Evolutionary conservation across 1,284 basidiomycete species (phyloP).

Genomic region (Cystobasidiaceae sp.): DNA sequence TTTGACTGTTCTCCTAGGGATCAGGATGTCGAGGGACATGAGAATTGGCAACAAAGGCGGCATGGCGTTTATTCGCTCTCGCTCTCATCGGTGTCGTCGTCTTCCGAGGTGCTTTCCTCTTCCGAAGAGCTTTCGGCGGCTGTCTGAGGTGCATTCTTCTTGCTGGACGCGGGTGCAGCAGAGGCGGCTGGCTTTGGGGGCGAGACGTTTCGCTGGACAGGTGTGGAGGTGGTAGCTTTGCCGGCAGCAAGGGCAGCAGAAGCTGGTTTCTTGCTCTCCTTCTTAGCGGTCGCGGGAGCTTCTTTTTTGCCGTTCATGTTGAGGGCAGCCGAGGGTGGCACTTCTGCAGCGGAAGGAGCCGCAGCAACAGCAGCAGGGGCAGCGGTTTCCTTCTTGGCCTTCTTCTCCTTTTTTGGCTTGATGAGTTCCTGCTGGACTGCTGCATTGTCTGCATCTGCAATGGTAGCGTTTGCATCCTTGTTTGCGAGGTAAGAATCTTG

Average conservation of each 20-base stretch:
- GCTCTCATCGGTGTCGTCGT: not conserved
- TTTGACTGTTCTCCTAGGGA: no score
- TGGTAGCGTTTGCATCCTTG: not conserved
- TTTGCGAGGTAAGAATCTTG: not conserved
- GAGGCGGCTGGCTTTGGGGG: constrained; percentile 12
- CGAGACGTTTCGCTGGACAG: not conserved
- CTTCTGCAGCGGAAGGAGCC: no score
- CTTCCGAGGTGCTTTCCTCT: not conserved
- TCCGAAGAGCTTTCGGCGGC: not conserved
- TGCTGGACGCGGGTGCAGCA: constrained; percentile 6
- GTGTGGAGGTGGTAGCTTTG: constrained; percentile 28
- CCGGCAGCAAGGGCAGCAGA: no score
- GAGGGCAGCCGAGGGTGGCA: no score
- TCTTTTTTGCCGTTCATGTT: no score
- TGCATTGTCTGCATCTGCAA: not conserved
- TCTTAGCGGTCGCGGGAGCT: no score
- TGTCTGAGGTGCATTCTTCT: constrained; percentile 23
- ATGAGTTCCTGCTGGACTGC: constrained; percentile 2
- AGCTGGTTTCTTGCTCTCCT: no score
- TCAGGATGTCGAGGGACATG: no score
- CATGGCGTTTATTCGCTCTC: not conserved
- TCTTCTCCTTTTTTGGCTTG: constrained; percentile 24
- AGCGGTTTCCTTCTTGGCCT: constrained; percentile 19
- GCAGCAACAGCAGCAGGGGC: no score
- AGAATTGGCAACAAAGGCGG: no score